Percentiles rank a stretch among this genome's conserved stretches.
Conservation (phyloP, 371 early-diverging fungal species). For the Apophysomyces variabilis region DNA sequence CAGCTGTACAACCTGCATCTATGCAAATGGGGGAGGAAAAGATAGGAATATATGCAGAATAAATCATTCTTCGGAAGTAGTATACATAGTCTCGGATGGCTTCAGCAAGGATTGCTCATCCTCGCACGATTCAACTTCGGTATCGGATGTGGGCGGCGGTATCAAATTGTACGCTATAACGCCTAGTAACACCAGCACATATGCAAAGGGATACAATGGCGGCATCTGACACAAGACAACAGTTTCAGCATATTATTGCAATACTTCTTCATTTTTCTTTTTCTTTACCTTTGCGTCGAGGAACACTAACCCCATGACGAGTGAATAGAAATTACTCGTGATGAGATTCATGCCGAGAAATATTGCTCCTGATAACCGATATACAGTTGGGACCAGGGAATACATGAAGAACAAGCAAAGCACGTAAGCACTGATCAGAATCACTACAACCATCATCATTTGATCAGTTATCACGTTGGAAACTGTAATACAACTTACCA, state of each 20-base stretch:
- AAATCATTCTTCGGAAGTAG: too few relatives aligned
- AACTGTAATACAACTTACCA: constrained; percentile 22
- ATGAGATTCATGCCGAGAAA: constrained; percentile 50
- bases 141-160: constrained; percentile 16
- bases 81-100: not conserved
- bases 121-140: not conserved
- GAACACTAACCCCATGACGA: constrained; percentile 41
- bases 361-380: constrained; percentile 43
- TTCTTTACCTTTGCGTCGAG: constrained; percentile 37
- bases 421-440: constrained; percentile 33
- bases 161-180: constrained; percentile 36
- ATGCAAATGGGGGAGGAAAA: too few relatives aligned
- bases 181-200: constrained; percentile 37
- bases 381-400: constrained; percentile 44
- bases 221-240: constrained; percentile 27
- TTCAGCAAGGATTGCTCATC: not conserved
- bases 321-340: constrained; percentile 50
- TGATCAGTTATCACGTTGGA: not conserved
- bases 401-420: constrained; percentile 46
- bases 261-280: not conserved
- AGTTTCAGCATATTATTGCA: not conserved
- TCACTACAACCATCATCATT: constrained; percentile 16
- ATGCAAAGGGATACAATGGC: constrained; percentile 44
- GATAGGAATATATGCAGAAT: too few relatives aligned
- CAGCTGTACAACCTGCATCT: too few relatives aligned